phyloP scores from a whole-genome alignment of 148 eudicot species.

The Camellia japonica region DNA sequence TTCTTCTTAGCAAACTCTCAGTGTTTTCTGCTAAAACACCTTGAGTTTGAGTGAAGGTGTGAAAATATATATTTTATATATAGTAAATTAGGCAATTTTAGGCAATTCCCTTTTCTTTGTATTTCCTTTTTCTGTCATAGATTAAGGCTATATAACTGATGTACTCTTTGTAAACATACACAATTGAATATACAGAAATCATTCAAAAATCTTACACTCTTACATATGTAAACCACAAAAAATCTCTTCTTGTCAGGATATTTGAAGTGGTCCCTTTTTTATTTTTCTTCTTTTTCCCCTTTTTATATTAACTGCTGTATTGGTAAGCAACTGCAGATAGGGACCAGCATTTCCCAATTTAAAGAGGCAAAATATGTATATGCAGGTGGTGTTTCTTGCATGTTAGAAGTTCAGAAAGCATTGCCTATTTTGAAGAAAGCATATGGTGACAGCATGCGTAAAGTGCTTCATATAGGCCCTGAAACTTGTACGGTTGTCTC shows the following conservation, averaged over 20 bases:
- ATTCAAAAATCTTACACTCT: too few relatives aligned
- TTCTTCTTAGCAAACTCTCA: too few relatives aligned
- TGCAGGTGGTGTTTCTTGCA: conserved; percentile 73
- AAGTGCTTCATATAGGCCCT: conserved; percentile 92
- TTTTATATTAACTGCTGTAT: background rate
- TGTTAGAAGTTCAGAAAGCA: conserved; percentile 60
- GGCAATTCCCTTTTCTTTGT: too few relatives aligned
- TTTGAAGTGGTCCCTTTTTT: background rate
- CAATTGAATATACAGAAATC: too few relatives aligned
- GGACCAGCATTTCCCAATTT: background rate
- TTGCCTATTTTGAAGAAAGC: conserved; percentile 75
- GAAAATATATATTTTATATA: too few relatives aligned
- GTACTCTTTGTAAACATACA: too few relatives aligned
- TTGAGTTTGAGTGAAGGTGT: too few relatives aligned
- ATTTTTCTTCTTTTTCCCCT: background rate
- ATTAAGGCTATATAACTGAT: too few relatives aligned
- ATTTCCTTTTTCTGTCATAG: too few relatives aligned
- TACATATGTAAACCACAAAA: background rate
- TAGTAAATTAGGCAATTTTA: too few relatives aligned
- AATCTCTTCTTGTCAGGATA: background rate
- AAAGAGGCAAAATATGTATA: background rate
- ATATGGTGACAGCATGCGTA: conserved; percentile 76
- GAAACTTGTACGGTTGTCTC: conserved; percentile 90
- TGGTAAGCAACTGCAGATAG: background rate
- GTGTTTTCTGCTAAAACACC: too few relatives aligned